A percentile compares a stretch with the other conserved stretches of the same genome.
Evolutionary conservation across 148 eudicot genomes (phyloP).

Genomic region (Suaeda aralocaspica): DNA sequence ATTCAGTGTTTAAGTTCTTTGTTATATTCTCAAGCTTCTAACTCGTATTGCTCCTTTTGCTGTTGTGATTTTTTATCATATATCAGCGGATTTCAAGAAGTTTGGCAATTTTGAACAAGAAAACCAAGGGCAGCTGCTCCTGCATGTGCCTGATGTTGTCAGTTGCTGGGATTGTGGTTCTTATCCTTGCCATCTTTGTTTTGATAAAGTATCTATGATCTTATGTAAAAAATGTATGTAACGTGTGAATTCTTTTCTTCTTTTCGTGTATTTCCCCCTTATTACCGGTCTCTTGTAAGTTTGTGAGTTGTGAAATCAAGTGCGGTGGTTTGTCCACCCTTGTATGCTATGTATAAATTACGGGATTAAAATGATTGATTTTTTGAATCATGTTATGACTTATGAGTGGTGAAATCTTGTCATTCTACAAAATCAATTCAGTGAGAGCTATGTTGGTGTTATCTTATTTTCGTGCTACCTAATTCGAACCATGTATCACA

Average conservation of each 20-base stretch:
- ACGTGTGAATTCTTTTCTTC: slow-evolving; percentile 1
- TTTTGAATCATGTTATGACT: neutral
- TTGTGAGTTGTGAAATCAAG: neutral
- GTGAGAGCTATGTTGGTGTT: no score
- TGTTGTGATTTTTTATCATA: neutral
- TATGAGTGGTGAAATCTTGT: no score
- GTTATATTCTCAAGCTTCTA: neutral
- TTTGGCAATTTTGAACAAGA: slow-evolving; percentile 58
- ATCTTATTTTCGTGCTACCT: no score
- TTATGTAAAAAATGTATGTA: slow-evolving; percentile 8
- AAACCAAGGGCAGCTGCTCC: slow-evolving; percentile 71
- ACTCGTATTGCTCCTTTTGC: neutral
- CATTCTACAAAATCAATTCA: no score
- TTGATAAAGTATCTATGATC: slow-evolving; percentile 31
- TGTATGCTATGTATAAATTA: slow-evolving; percentile 14
- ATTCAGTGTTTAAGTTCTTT: neutral
- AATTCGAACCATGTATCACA: no score
- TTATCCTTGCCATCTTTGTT: slow-evolving; percentile 35
- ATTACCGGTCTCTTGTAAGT: slow-evolving; percentile 13
- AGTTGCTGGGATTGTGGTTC: slow-evolving; percentile 49
- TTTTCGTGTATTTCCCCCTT: neutral
- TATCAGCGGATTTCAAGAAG: slow-evolving; percentile 24
- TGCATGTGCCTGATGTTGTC: slow-evolving; percentile 54
- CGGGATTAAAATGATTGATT: slow-evolving; percentile 6
- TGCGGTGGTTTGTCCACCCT: slow-evolving; percentile 9